Evolutionary conservation across 176 grass and related monocot genomes (phyloP).

Genomic region (Poa pratensis): DNA sequence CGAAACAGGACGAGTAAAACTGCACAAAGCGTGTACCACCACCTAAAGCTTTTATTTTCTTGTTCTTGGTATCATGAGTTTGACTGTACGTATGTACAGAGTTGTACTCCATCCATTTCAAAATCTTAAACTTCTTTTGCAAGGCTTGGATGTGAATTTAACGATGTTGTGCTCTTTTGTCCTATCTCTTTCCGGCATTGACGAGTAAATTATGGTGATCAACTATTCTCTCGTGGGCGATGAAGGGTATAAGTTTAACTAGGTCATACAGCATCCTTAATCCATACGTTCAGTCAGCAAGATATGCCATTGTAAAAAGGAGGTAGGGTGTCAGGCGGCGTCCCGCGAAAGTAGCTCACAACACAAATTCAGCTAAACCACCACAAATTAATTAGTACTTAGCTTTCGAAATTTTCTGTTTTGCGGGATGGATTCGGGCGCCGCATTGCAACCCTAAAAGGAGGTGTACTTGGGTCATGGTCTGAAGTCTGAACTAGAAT

Average conservation of each 20-base stretch:
- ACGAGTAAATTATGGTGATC: not conserved
- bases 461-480: not conserved
- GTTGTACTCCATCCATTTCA: not conserved
- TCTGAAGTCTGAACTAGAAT: not conserved
- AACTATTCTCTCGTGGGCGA: not conserved
- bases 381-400: no score
- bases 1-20: not conserved
- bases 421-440: no score
- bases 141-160: not conserved
- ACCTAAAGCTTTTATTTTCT: not conserved
- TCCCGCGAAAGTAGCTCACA: no score
- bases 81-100: slow-evolving; percentile 1
- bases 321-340: no score
- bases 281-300: not conserved
- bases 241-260: no score
- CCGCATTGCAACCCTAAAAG: no score
- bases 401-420: no score
- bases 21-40: not conserved
- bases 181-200: not conserved
- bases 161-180: not conserved
- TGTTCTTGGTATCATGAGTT: not conserved
- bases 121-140: not conserved
- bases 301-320: not conserved
- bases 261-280: no score
- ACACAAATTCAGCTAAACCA: no score